These are phyloP conservation scores for Emericellopsis atlantica DNA, from an alignment of 2,329 filamentous ascomycete genomes.

Conservation along the genomic window DNA sequence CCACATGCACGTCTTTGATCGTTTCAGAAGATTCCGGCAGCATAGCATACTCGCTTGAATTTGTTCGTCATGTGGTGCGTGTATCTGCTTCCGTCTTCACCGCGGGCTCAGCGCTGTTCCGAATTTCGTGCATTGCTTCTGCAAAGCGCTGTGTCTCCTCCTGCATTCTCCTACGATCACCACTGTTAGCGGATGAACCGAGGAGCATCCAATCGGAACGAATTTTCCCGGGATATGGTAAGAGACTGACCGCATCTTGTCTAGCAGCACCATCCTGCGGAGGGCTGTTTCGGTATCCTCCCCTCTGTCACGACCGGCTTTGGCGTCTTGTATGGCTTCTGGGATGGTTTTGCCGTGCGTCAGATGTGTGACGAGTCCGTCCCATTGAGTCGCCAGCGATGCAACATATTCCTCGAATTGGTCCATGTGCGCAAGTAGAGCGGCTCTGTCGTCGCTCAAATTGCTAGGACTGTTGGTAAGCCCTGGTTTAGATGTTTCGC, in stretches of 20 bases:
- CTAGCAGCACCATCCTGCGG: neutral
- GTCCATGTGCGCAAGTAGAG: neutral
- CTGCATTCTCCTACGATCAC: neutral
- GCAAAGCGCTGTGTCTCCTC: neutral
- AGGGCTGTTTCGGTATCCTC: neutral
- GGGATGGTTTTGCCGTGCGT: neutral
- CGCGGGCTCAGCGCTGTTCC: too few relatives aligned
- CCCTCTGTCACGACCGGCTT: neutral
- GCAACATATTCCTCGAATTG: neutral
- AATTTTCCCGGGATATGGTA: too few relatives aligned
- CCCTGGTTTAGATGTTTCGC: too few relatives aligned
- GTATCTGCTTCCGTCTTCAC: too few relatives aligned
- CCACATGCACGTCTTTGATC: too few relatives aligned
- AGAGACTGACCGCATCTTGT: neutral
- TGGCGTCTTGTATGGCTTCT: neutral
- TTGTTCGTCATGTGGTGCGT: too few relatives aligned
- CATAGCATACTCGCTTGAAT: too few relatives aligned
- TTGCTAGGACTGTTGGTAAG: too few relatives aligned
- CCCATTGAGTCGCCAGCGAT: neutral
- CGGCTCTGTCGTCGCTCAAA: neutral
- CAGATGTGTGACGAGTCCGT: neutral
- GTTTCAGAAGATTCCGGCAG: too few relatives aligned
- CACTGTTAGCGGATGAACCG: neutral
- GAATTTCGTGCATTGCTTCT: neutral
- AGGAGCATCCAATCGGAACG: neutral